These are phyloP conservation scores for Cucurbita maxima DNA, from an alignment of 306 rosid species.

Conservation along the genomic window DNA sequence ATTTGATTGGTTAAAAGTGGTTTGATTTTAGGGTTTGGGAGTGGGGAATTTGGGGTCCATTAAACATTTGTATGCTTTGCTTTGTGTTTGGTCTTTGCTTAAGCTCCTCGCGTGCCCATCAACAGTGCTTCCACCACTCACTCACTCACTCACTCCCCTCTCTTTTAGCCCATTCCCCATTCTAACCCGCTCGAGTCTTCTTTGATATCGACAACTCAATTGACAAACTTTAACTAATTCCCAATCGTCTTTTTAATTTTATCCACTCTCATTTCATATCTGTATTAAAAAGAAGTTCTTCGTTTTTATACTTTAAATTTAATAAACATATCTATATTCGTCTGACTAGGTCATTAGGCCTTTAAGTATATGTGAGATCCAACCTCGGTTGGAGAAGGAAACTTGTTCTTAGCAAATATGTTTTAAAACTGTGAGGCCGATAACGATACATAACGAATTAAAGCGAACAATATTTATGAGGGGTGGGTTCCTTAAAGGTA, in stretches of 20 bases:
- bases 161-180: not conserved
- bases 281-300: not conserved
- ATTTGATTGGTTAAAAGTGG: not conserved
- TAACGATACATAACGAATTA: too few relatives aligned
- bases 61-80: not conserved
- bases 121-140: not conserved
- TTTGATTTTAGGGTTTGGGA: not conserved
- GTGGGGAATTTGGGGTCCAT: not conserved
- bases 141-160: not conserved
- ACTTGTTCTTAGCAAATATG: too few relatives aligned
- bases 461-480: too few relatives aligned
- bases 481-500: too few relatives aligned
- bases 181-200: not conserved
- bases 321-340: not conserved
- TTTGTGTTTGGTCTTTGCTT: not conserved
- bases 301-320: not conserved
- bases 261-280: not conserved
- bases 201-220: not conserved
- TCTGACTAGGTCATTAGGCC: too few relatives aligned
- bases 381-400: too few relatives aligned
- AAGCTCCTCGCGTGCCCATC: slow-evolving; percentile 1
- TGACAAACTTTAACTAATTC: not conserved
- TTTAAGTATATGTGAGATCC: too few relatives aligned
- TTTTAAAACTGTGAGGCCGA: too few relatives aligned
- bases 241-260: not conserved